These are phyloP conservation scores for Peniophora sp. DNA, from an alignment of 1,284 basidiomycete genomes.

Conservation along the genomic window DNA sequence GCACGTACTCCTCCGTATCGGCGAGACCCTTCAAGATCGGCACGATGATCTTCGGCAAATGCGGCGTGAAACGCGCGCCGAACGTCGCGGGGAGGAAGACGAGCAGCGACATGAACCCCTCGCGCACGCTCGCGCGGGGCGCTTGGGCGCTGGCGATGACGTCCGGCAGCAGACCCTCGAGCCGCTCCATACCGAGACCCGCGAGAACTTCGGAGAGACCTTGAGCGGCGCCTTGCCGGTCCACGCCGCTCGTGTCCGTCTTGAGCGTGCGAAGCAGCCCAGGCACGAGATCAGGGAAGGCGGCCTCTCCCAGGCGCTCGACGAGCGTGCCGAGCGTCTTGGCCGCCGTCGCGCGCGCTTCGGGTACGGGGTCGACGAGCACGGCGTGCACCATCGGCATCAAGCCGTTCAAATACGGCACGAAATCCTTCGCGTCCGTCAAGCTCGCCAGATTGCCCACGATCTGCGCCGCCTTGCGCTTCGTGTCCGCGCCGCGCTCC, in stretches of 20 bases:
- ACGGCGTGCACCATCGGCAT: slow-evolving; percentile 91
- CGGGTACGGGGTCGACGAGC: slow-evolving; percentile 92
- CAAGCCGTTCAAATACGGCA: slow-evolving; percentile 85
- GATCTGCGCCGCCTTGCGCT: slow-evolving; percentile 95
- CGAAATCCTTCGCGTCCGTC: slow-evolving; percentile 94
- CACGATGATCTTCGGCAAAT: slow-evolving; percentile 89
- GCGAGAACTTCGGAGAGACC: slow-evolving; percentile 95
- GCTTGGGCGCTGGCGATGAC: slow-evolving; percentile 91
- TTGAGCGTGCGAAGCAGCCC: slow-evolving; percentile 87
- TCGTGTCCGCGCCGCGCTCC: slow-evolving; percentile 89
- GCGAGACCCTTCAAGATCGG: slow-evolving; percentile 92
- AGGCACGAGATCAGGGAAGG: slow-evolving; percentile 94
- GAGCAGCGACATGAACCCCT: slow-evolving; percentile 97
- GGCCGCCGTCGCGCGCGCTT: slow-evolving; percentile 94
- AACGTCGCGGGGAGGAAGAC: slow-evolving; percentile 97
- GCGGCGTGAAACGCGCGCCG: slow-evolving; percentile 91
- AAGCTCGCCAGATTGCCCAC: slow-evolving; percentile 94
- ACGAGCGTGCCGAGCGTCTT: slow-evolving; percentile 97
- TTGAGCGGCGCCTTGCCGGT: slow-evolving; percentile 96
- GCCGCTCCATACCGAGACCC: slow-evolving; percentile 93
- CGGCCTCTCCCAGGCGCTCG: slow-evolving; percentile 89
- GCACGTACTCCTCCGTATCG: slow-evolving; percentile 89
- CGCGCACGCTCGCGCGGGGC: slow-evolving; percentile 85
- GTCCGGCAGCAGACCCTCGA: slow-evolving; percentile 92
- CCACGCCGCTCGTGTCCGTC: slow-evolving; percentile 92